Conservation (phyloP, 306 rosid genomes). For the Corylus americana region DNA sequence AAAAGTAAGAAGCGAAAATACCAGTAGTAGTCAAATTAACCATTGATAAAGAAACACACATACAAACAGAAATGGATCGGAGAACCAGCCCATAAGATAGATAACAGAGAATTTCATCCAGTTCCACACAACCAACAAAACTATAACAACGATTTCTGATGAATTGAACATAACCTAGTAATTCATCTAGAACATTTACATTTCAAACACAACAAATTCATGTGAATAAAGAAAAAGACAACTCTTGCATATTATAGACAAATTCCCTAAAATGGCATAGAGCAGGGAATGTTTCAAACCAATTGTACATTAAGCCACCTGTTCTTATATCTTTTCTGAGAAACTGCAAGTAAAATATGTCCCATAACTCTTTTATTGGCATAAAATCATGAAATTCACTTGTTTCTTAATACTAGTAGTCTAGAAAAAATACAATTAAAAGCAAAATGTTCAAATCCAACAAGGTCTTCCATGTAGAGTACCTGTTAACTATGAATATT, state of each 20-base stretch:
- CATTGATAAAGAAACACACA: slow-evolving; percentile 15
- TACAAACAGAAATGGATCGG: slow-evolving; percentile 13
- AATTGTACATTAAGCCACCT: too few relatives aligned
- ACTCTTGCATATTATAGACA: too few relatives aligned
- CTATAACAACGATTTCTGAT: neutral
- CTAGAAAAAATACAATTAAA: neutral
- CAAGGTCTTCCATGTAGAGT: neutral
- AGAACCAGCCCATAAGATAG: neutral
- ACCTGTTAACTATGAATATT: too few relatives aligned
- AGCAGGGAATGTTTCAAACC: too few relatives aligned
- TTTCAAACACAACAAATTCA: neutral
- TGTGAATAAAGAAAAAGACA: too few relatives aligned
- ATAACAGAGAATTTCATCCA: neutral
- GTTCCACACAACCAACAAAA: neutral
- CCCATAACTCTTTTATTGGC: too few relatives aligned
- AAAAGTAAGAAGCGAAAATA: slow-evolving; percentile 25
- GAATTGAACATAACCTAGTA: neutral
- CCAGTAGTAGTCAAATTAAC: slow-evolving; percentile 16
- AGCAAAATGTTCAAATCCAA: neutral
- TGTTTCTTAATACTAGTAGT: neutral
- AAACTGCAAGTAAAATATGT: too few relatives aligned
- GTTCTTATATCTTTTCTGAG: too few relatives aligned
- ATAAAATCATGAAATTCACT: too few relatives aligned
- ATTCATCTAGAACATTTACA: neutral
- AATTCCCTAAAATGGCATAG: too few relatives aligned